Base-by-base conservation (phyloP, 306 rosid genomes). In the Quercus engelmannii region DNA sequence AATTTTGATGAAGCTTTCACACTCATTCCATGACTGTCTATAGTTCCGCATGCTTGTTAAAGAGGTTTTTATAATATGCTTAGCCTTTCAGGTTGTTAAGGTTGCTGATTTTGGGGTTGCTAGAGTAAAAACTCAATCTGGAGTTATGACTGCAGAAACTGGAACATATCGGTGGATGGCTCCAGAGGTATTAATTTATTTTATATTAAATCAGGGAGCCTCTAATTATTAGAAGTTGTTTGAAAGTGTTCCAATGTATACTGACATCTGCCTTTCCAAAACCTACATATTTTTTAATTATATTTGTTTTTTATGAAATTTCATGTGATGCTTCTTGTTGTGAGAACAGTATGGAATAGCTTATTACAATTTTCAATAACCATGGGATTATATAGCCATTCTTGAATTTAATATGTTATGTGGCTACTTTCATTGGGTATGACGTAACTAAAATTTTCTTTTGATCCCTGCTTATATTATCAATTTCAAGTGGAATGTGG, bases 161-260 rank as follows among this genome's bases (percentile, higher is more conserved):
- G 99, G 99, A 78, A 96, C 99, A 11, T 96, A 96, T 72, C 79
- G 99, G 56, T 96, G 99, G 99, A 96, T 96, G 99, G 99, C 99
- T 83, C 99, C 99, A 55, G 98, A 96, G 96, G 98, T 96, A 74
- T 67, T 63, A 49, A 63, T 19, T 20, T 72, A 41, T 83, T 25
- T 77, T 17, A 30, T 78, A 46, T 25, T 75, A 35, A 35, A 68
- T 68, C 19, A 41, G 65, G 28, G 69, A 25, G 43, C 55, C 28
- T 46, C 55, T 5, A 65, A 54, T 58, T 7, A 63, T 55, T 52
- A 69, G 58, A 55, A 65, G 61, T 73, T 81, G 21, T 74, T 73
- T 75, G 69, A 75, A 81, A 82, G 76, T 31, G 77, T 75, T 82
- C 7, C 21, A 55, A 1, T 33, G 9, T 77, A 54, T 28, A 18